phyloP scores from a whole-genome alignment of 768 basidiomycete species.

The Leucogyrophana mollusca region DNA sequence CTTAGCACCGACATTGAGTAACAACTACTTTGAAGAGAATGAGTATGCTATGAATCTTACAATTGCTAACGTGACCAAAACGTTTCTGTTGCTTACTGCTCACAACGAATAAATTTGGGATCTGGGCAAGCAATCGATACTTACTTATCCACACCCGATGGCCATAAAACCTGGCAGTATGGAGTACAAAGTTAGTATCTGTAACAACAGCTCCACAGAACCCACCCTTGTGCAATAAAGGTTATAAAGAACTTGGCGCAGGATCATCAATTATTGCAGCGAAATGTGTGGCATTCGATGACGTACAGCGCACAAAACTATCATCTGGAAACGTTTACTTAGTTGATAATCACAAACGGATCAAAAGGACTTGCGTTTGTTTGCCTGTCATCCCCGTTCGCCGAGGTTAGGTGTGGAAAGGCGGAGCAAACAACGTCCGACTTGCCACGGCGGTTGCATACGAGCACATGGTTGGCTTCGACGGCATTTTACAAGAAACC shows the following conservation, averaged over 20 bases:
- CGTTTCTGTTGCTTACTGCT: slow-evolving; percentile 5
- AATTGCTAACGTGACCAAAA: background rate
- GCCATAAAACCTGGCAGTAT: slow-evolving; percentile 4
- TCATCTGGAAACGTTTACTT: background rate
- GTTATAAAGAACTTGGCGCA: background rate
- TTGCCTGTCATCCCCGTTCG: no score
- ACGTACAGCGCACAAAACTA: background rate
- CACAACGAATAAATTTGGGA: background rate
- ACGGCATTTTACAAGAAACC: no score
- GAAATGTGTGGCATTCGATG: background rate
- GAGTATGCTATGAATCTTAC: background rate
- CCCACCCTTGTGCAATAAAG: slow-evolving; percentile 2
- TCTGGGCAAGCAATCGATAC: background rate
- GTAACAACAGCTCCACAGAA: background rate
- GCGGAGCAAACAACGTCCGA: no score
- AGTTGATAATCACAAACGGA: no score
- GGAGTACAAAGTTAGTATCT: no score
- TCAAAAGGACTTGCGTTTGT: no score
- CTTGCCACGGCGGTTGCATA: no score
- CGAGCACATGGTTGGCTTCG: no score
- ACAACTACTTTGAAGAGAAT: background rate
- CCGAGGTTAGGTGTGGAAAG: no score
- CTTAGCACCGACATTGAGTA: background rate
- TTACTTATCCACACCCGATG: slow-evolving; percentile 8
- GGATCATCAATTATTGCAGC: background rate